Evolutionary conservation across 495 filamentous ascomycete genomes (phyloP).

Genomic region (Penicillium verhagenii): DNA sequence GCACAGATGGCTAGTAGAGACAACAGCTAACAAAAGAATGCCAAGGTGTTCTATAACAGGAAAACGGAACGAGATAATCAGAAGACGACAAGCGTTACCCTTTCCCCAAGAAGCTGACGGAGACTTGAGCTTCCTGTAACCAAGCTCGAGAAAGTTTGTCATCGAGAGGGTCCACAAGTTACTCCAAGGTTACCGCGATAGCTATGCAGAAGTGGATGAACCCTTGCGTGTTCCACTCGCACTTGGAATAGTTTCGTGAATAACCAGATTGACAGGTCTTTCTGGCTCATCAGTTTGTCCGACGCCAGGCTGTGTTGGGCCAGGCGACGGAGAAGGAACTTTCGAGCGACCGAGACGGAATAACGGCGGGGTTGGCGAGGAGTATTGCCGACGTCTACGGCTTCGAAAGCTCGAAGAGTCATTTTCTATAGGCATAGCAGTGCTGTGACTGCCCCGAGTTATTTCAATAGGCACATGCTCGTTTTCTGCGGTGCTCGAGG

Average conservation of each 20-base stretch:
- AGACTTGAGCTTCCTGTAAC: no score
- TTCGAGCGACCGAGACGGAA: constrained; percentile 54
- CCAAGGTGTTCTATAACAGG: no score
- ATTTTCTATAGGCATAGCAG: constrained; percentile 27
- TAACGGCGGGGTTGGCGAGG: constrained; percentile 36
- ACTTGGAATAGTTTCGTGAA: neutral
- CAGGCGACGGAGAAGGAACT: constrained; percentile 28
- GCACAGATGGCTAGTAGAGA: no score
- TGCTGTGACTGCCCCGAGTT: constrained; percentile 36
- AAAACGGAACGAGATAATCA: no score
- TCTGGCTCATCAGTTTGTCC: constrained; percentile 33
- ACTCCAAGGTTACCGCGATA: no score
- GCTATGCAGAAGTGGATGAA: neutral
- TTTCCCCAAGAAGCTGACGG: no score
- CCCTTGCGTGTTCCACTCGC: neutral
- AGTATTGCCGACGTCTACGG: constrained; percentile 24
- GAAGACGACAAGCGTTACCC: no score
- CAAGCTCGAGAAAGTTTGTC: no score
- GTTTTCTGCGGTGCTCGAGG: constrained; percentile 32
- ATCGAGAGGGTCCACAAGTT: no score
- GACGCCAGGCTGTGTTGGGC: constrained; percentile 21
- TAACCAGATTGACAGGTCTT: constrained; percentile 33
- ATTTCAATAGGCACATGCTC: constrained; percentile 33
- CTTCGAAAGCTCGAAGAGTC: constrained; percentile 18
- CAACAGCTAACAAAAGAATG: no score